These are phyloP conservation scores for Kurtzmaniella fragi DNA, from an alignment of 805 yeast species.

Conservation along the genomic window DNA sequence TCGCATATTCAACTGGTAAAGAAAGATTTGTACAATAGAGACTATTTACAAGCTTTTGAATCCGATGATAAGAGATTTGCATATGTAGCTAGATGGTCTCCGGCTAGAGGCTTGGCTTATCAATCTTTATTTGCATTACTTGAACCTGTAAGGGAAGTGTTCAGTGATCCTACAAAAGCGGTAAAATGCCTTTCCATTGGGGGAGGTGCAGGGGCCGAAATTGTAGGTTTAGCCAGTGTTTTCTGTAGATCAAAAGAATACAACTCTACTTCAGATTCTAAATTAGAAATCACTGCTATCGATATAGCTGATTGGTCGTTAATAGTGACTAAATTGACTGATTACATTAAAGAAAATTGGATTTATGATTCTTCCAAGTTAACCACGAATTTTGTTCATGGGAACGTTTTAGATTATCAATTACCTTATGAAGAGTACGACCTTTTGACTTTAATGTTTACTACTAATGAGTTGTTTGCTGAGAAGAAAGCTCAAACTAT, in stretches of 20 bases:
- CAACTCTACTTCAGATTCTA: conserved; percentile 25
- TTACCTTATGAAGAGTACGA: conserved; percentile 19
- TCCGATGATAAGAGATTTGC: conserved; percentile 62
- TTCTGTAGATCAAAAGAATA: conserved; percentile 39
- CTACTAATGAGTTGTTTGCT: conserved; percentile 81
- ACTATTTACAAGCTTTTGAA: conserved; percentile 67
- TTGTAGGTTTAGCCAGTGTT: conserved; percentile 59
- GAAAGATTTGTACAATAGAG: conserved; percentile 61
- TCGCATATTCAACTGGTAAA: conserved; percentile 64
- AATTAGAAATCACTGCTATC: conserved; percentile 47
- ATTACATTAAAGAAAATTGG: conserved; percentile 50
- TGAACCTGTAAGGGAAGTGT: conserved; percentile 32
- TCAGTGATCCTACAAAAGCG: conserved; percentile 25
- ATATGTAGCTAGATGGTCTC: conserved; percentile 81
- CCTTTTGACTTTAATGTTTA: conserved; percentile 70
- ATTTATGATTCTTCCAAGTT: conserved; percentile 28
- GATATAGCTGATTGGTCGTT: conserved; percentile 78
- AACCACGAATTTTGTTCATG: conserved; percentile 23
- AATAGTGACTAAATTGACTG: conserved; percentile 43
- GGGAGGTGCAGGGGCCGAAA: conserved; percentile 88
- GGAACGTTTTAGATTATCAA: conserved; percentile 23
- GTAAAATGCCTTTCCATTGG: conserved; percentile 61
- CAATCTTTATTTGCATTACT: conserved; percentile 58
- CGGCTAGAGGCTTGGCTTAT: conserved; percentile 74
- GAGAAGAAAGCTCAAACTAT: conserved; percentile 62